These are phyloP conservation scores for Gypsophila paniculata DNA, from an alignment of 179 eudicot genomes.

Conservation along the genomic window DNA sequence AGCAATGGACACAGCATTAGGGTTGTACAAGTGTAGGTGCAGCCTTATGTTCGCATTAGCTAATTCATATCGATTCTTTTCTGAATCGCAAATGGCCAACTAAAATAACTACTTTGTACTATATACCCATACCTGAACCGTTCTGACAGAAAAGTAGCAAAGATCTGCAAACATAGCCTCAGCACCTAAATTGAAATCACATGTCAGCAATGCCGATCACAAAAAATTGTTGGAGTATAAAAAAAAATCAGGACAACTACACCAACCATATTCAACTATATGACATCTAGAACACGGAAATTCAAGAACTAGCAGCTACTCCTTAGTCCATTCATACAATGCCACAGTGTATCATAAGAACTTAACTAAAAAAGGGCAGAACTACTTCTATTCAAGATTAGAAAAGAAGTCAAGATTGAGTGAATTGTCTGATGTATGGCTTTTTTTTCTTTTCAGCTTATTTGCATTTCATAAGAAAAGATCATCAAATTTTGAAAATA, in stretches of 20 bases:
- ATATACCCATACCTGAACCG: conserved; percentile 67
- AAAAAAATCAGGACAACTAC: background rate
- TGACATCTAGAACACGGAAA: background rate
- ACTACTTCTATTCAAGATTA: too few species aligned
- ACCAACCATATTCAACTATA: background rate
- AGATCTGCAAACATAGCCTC: conserved; percentile 99
- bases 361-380: too few species aligned
- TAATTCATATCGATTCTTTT: background rate
- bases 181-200: conserved; percentile 56
- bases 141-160: conserved; percentile 94
- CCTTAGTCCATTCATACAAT: too few species aligned
- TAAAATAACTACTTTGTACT: conserved; percentile 8
- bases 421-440: background rate
- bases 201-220: conserved; percentile 20
- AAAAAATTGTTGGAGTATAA: background rate
- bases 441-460: background rate
- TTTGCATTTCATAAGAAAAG: background rate
- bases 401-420: too few species aligned
- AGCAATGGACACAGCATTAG: conserved; percentile 23
- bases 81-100: background rate
- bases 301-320: background rate
- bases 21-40: background rate
- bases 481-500: background rate
- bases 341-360: background rate
- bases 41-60: background rate